Conservation (phyloP, 1,139 yeast genomes). For the Eremothecium coryli region DNA sequence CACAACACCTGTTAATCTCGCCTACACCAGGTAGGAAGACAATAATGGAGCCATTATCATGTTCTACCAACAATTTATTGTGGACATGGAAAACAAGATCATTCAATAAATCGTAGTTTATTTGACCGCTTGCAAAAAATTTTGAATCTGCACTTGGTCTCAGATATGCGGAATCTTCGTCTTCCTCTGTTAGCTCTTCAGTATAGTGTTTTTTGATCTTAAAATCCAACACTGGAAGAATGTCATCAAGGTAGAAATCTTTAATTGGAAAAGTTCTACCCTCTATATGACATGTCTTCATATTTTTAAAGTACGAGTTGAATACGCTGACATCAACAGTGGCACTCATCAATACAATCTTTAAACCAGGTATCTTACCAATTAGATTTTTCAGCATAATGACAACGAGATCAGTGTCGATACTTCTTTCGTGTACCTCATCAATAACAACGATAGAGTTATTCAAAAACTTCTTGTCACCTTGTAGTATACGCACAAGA, state of each 20-base stretch:
- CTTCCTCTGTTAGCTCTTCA: constrained; percentile 14
- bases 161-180: constrained; percentile 27
- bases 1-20: constrained; percentile 63
- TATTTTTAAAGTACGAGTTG: constrained; percentile 47
- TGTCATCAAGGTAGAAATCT: constrained; percentile 61
- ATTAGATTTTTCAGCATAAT: constrained; percentile 61
- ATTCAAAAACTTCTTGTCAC: constrained; percentile 37
- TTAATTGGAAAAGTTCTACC: constrained; percentile 90
- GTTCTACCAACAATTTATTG: constrained; percentile 33
- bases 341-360: constrained; percentile 85
- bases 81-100: constrained; percentile 48
- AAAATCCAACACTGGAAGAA: constrained; percentile 48
- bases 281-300: constrained; percentile 59
- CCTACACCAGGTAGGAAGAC: constrained; percentile 86
- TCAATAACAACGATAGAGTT: constrained; percentile 58
- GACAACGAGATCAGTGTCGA: constrained; percentile 79
- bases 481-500: constrained; percentile 72
- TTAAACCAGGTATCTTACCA: constrained; percentile 40
- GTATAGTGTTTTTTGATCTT: constrained; percentile 32
- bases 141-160: constrained; percentile 55
- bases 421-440: constrained; percentile 92
- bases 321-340: constrained; percentile 74
- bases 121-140: constrained; percentile 53
- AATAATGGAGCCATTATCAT: constrained; percentile 62
- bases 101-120: constrained; percentile 66